Base-by-base conservation (phyloP, 192 early-diverging fungal species). In the Radiomyces spectabilis region DNA sequence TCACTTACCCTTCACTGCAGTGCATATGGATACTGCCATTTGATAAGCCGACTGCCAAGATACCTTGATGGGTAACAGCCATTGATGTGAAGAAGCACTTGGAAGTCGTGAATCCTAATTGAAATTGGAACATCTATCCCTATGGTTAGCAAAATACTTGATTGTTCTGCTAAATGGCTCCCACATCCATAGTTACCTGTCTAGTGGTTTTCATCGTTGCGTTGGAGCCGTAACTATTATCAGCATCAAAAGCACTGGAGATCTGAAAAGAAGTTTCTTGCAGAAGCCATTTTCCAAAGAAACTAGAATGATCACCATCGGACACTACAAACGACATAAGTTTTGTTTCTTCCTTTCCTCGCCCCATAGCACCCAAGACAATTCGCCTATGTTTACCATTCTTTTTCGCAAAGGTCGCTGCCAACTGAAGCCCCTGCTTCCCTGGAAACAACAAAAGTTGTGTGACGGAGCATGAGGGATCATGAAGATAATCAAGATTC, bases 1-100 rank as follows among this genome's bases (percentile, higher is more conserved):
- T n/a, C n/a, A n/a, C n/a, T n/a, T n/a, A n/a, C n/a, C n/a, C n/a
- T n/a, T n/a, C n/a, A n/a, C n/a, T n/a, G n/a, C n/a, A n/a, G n/a
- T 45, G 43, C 34, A 66, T 45, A 32, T 60, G 57, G 37, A 59
- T 55, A 33, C 57, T 55, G 18, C 64, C 64, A 34, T 66, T 57
- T 10, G 57, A 60, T 12, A 66, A 49, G 2, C 64, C 64, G 5
- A 66, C 33, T 10, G 52, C 37, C 8, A 66, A 34, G 10, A 48
- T 24, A 16, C 64, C 43, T 16, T 6, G 34, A 9, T 21, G 13
- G 21, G 25, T 55, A 24, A 24, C 22, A 38, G 34, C n/a, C 9
- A 54, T 39, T 22, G 33, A 54, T 31, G 57, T 55, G 5, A 66
- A 38, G 31, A 66, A 50, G 21, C 53, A 39, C 21, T 50, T 44